Conservation (phyloP, 2,329 filamentous ascomycete species). For the Aspergillus texensis region DNA sequence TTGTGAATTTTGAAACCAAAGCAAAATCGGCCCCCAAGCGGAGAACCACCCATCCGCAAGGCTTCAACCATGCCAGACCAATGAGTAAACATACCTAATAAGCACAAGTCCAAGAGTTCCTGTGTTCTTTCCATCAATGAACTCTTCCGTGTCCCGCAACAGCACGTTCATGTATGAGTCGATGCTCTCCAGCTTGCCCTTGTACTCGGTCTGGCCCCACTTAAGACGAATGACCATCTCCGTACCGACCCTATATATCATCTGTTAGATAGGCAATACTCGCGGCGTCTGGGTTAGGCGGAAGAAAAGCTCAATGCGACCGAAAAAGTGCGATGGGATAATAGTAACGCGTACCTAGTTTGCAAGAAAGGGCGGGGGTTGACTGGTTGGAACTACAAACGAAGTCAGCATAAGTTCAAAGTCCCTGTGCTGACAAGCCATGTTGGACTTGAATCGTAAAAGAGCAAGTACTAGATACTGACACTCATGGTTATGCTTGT, state of each 20-base stretch:
- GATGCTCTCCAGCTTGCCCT: constrained; percentile 85
- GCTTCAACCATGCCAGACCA: neutral
- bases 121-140: constrained; percentile 81
- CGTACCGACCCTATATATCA: constrained; percentile 71
- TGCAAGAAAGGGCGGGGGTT: constrained; percentile 98
- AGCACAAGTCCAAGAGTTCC: constrained; percentile 87
- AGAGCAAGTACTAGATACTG: constrained; percentile 18
- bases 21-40: neutral
- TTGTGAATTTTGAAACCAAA: neutral
- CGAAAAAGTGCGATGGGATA: neutral
- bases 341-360: constrained; percentile 67
- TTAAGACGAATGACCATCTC: constrained; percentile 90
- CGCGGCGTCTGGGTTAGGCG: neutral
- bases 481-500: constrained; percentile 37
- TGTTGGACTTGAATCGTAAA: constrained; percentile 22
- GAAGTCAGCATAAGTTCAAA: constrained; percentile 21
- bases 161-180: constrained; percentile 99
- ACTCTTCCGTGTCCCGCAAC: constrained; percentile 87
- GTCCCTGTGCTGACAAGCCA: constrained; percentile 29
- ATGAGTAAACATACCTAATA: constrained; percentile 67
- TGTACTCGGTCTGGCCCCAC: constrained; percentile 98
- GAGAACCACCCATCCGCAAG: neutral
- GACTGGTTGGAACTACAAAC: constrained; percentile 77
- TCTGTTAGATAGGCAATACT: constrained; percentile 15
- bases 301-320: neutral